Evolutionary conservation across 2,329 filamentous ascomycete species (phyloP), one percentile per base, ranked within the genome.

Genomic region (Neopestalotiopsis rosae): DNA sequence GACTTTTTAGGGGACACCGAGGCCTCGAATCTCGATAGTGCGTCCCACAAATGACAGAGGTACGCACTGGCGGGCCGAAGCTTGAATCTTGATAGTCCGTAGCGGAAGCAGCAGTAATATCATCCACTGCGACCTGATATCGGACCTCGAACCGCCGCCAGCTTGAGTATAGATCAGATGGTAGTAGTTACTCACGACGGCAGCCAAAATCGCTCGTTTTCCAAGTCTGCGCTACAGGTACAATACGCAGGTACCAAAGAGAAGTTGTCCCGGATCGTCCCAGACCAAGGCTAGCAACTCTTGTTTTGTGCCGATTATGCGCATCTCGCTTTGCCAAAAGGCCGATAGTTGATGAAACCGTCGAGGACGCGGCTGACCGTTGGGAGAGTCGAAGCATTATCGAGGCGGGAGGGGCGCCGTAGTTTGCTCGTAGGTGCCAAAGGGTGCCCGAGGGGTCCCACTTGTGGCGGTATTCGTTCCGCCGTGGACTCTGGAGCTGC

Each of bases 361-460:
- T 52, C 45, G 45, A 52, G 45, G 45, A 52, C 45, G 45, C 45
- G 45, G 45, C 45, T 52, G 45, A 52, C 45, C 45, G 45, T 52
- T 52, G n/a, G 45, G 45, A 52, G n/a, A 52, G 45, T 52, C 45
- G 45, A 52, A 59, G 30, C 57, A 59, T 59, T 62, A n/a, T 62
- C 59, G 30, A 62, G 59, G 59, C 59, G 59, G 30, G 30, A 62
- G 59, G 30, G 59, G 30, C 59, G 59, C 59, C 24, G n/a, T 59
- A 28, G 34, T 38, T 38, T 38, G 34, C 6, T 10, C 10, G 34
- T 38, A 38, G 34, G 34, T 38, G 34, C 34, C 34, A n/a, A 49
- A 49, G n/a, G 45, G 45, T 20, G n/a, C 17, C n/a, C 45, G n/a
- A 52, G n/a, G 9, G n/a, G 17, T n/a, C n/a, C 17, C 45, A 4